A percentile compares a stretch with the other conserved stretches of the same genome.
These are phyloP conservation scores for Aspergillus sp. DNA, from an alignment of 2,329 filamentous ascomycete genomes.

Conservation along the genomic window DNA sequence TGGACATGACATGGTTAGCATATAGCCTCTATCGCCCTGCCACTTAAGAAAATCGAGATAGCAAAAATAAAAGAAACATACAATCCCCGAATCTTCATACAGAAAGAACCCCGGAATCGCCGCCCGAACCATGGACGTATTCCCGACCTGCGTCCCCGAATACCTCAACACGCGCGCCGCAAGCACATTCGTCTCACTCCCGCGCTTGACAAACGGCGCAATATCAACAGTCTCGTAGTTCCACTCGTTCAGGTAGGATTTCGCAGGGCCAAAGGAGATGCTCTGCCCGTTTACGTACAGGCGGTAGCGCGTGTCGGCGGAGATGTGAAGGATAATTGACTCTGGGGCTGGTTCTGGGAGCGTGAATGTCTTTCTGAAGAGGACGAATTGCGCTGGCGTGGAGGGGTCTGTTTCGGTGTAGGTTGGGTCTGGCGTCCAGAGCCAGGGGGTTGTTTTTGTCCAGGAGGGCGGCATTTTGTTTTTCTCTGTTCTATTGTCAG, in stretches of 20 bases:
- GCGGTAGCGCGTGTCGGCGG: conserved; percentile 18
- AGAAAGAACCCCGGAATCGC: conserved; percentile 12
- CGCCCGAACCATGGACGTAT: conserved; percentile 5
- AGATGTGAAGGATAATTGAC: not conserved
- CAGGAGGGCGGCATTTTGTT: not conserved
- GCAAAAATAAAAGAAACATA: not conserved
- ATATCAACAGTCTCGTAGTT: conserved; percentile 18
- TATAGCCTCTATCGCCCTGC: no score
- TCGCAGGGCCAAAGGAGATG: conserved; percentile 13
- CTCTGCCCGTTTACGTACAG: conserved; percentile 15
- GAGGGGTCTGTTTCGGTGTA: not conserved
- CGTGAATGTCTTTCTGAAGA: conserved; percentile 13
- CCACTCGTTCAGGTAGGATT: conserved; percentile 9
- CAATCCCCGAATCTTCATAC: not conserved
- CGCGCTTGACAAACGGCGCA: not conserved
- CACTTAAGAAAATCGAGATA: no score
- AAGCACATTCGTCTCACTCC: conserved; percentile 1
- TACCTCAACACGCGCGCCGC: conserved; percentile 14
- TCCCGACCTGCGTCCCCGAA: conserved; percentile 1
- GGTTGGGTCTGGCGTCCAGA: conserved; percentile 8
- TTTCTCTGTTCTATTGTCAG: not conserved
- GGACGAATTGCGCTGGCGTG: conserved; percentile 7
- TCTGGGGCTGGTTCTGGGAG: not conserved
- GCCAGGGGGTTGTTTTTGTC: conserved; percentile 6
- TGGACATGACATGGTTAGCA: not conserved